Evolutionary conservation across 345 rosid species (phyloP).

Genomic region (Aquilaria yunnanensis): DNA sequence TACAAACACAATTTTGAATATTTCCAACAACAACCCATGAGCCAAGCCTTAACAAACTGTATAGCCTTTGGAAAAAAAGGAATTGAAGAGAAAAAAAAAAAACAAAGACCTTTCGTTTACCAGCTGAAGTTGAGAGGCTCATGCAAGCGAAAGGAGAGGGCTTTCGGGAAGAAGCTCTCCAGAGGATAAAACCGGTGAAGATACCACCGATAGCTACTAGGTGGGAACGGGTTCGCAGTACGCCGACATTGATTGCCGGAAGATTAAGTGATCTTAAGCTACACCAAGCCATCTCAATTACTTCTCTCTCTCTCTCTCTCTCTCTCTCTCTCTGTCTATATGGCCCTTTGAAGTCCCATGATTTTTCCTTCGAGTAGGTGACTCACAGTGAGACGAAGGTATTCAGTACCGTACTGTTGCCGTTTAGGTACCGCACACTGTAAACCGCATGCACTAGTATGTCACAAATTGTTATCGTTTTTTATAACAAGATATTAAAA

Average conservation of each 20-base stretch:
- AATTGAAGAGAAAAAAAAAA: too few relatives aligned
- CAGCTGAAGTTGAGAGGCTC: slow-evolving; percentile 25
- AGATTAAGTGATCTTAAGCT: slow-evolving; percentile 26
- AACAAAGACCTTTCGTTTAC: slow-evolving; percentile 16
- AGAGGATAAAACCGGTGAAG: slow-evolving; percentile 20
- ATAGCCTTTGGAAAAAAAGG: too few relatives aligned
- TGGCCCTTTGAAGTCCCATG: neutral
- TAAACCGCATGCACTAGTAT: too few relatives aligned
- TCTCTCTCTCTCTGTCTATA: neutral
- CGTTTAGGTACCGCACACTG: too few relatives aligned
- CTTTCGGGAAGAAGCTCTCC: slow-evolving; percentile 24
- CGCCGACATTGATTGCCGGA: slow-evolving; percentile 25
- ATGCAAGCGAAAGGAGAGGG: slow-evolving; percentile 43
- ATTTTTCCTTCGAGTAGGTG: too few relatives aligned
- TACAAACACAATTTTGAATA: neutral
- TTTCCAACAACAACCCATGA: neutral
- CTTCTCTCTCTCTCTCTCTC: neutral
- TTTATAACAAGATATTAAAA: too few relatives aligned
- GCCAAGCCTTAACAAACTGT: too few relatives aligned
- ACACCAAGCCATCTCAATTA: slow-evolving; percentile 34
- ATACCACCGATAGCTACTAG: slow-evolving; percentile 29
- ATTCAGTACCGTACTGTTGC: too few relatives aligned
- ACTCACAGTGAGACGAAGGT: too few relatives aligned
- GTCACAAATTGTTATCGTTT: too few relatives aligned
- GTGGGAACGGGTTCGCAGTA: slow-evolving; percentile 18